These are phyloP conservation scores for Cyberlindnera amylophila DNA, from an alignment of 805 yeast species.

Conservation along the genomic window DNA sequence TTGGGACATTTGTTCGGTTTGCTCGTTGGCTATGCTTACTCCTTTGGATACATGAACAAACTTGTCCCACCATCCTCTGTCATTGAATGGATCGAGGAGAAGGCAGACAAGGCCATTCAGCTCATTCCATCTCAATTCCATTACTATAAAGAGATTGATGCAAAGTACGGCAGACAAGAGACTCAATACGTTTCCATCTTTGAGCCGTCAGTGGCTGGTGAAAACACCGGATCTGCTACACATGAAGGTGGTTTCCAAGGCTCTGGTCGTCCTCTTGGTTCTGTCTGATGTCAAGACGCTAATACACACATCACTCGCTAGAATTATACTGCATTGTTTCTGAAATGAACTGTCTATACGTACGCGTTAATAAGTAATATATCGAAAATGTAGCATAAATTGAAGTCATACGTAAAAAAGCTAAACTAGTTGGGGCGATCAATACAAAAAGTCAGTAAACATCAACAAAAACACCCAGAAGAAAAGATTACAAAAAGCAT, in stretches of 20 bases:
- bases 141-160: slow-evolving; percentile 60
- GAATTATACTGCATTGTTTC: too few species aligned
- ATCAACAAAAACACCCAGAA: too few species aligned
- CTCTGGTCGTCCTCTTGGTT: neutral
- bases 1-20: slow-evolving; percentile 73
- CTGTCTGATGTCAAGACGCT: too few species aligned
- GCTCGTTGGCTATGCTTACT: slow-evolving; percentile 60
- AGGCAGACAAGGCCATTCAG: slow-evolving; percentile 46
- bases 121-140: slow-evolving; percentile 50
- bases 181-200: slow-evolving; percentile 30
- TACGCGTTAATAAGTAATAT: too few species aligned
- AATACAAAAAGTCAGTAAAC: too few species aligned
- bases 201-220: slow-evolving; percentile 4
- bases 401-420: neutral
- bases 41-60: slow-evolving; percentile 49
- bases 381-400: too few species aligned
- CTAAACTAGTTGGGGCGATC: too few species aligned
- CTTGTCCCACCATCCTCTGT: slow-evolving; percentile 64
- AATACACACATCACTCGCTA: too few species aligned
- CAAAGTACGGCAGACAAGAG: slow-evolving; percentile 39
- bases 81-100: slow-evolving; percentile 60
- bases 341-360: too few species aligned
- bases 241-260: neutral
- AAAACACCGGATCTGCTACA: slow-evolving; percentile 1
- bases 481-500: too few species aligned